A percentile compares a stretch with the other conserved stretches of the same genome.
Evolutionary conservation across 805 yeast species (phyloP).

Genomic region (Kluyveromyces lactis): DNA sequence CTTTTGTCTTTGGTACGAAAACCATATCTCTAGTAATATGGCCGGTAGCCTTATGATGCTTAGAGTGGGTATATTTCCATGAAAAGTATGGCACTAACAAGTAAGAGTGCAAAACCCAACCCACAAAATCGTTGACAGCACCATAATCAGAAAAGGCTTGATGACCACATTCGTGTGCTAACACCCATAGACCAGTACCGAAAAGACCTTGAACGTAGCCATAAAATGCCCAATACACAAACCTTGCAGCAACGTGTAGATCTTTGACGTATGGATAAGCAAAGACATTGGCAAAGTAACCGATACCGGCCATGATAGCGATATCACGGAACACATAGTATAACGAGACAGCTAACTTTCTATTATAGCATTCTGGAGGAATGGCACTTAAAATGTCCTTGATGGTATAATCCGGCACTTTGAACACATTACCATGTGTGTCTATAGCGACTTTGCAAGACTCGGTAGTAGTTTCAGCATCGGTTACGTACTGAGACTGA

Average conservation of each 20-base stretch:
- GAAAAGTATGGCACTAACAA: slow-evolving; percentile 79
- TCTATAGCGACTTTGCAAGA: slow-evolving; percentile 35
- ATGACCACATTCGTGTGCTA: slow-evolving; percentile 91
- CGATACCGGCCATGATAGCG: slow-evolving; percentile 39
- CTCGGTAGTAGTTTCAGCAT: slow-evolving; percentile 7
- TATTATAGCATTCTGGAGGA: slow-evolving; percentile 67
- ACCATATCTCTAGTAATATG: slow-evolving; percentile 78
- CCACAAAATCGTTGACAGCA: slow-evolving; percentile 65
- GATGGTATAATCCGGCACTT: slow-evolving; percentile 68
- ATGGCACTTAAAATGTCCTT: slow-evolving; percentile 67
- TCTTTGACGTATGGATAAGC: slow-evolving; percentile 8
- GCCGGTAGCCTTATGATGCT: slow-evolving; percentile 88
- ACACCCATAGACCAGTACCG: slow-evolving; percentile 73
- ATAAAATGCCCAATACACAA: slow-evolving; percentile 52
- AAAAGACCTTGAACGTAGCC: slow-evolving; percentile 52
- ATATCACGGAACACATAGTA: slow-evolving; percentile 64
- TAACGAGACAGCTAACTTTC: slow-evolving; percentile 44
- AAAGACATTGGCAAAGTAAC: slow-evolving; percentile 33
- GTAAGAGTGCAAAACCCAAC: slow-evolving; percentile 76
- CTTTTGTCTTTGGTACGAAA: slow-evolving; percentile 64
- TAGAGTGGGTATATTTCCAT: slow-evolving; percentile 77
- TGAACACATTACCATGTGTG: slow-evolving; percentile 57
- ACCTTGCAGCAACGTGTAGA: slow-evolving; percentile 7
- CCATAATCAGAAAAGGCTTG: slow-evolving; percentile 72
- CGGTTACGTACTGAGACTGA: slow-evolving; percentile 6